These are phyloP conservation scores for Penicillium maclennaniae DNA, from an alignment of 495 filamentous ascomycete genomes.

Conservation along the genomic window DNA sequence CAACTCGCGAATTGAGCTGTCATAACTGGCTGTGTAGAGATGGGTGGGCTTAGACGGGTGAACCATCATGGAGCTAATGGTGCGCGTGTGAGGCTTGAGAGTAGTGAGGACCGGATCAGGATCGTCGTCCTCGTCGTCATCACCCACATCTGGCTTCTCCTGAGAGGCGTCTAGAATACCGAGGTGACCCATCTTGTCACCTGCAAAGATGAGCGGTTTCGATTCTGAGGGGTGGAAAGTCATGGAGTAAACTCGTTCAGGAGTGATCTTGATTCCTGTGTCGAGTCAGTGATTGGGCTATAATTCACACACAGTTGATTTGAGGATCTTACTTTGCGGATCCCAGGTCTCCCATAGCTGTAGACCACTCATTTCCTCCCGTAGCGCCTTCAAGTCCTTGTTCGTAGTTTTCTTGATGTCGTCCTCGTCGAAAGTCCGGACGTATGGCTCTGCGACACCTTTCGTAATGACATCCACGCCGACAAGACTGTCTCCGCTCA, in stretches of 20 bases:
- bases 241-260: slow-evolving; percentile 83
- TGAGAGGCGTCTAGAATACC: slow-evolving; percentile 93
- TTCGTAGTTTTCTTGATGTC: slow-evolving; percentile 81
- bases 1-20: slow-evolving; percentile 84
- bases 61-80: slow-evolving; percentile 80
- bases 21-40: slow-evolving; percentile 87
- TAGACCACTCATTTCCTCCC: slow-evolving; percentile 76
- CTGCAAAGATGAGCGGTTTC: slow-evolving; percentile 90
- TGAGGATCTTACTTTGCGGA: slow-evolving; percentile 59
- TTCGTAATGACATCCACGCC: slow-evolving; percentile 57
- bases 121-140: slow-evolving; percentile 61
- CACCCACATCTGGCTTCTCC: slow-evolving; percentile 52
- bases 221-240: slow-evolving; percentile 82
- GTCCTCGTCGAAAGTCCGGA: slow-evolving; percentile 74
- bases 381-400: slow-evolving; percentile 67
- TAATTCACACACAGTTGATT: background rate
- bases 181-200: slow-evolving; percentile 90
- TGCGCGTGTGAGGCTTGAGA: slow-evolving; percentile 84
- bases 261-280: slow-evolving; percentile 85
- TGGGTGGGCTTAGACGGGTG: slow-evolving; percentile 61
- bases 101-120: slow-evolving; percentile 73
- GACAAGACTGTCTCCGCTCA: slow-evolving; percentile 40
- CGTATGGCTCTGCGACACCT: slow-evolving; percentile 69
- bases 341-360: slow-evolving; percentile 77
- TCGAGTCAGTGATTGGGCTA: background rate